Evolutionary conservation across 768 basidiomycete species (phyloP).

Genomic region (Candolleomyces eurysporus): DNA sequence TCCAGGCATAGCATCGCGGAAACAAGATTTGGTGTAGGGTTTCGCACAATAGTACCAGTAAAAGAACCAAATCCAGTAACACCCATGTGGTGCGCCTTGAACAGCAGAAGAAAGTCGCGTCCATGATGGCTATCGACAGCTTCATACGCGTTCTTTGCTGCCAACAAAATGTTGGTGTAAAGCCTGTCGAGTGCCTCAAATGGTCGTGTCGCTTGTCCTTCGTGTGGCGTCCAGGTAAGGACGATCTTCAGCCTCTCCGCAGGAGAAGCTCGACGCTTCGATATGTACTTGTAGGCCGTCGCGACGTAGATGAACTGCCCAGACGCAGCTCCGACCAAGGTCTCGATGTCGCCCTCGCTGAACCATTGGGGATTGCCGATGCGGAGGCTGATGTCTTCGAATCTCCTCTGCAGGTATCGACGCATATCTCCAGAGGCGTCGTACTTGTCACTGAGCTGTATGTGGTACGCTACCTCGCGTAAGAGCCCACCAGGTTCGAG

Average conservation of each 20-base stretch:
- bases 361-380: neutral
- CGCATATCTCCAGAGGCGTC: neutral
- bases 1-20: neutral
- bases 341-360: neutral
- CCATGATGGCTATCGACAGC: no score
- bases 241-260: no score
- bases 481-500: neutral
- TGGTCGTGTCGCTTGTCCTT: no score
- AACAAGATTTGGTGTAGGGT: neutral
- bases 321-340: neutral
- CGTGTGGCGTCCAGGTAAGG: no score
- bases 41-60: neutral
- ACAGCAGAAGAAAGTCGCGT: no score
- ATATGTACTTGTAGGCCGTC: neutral
- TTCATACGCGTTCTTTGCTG: no score
- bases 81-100: no score
- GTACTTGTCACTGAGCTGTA: neutral
- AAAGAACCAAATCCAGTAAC: no score
- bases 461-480: neutral
- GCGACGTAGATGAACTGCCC: conserved; percentile 7
- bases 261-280: neutral
- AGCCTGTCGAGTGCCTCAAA: no score
- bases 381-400: neutral
- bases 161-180: no score
- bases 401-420: neutral